Conservation (phyloP, 1,284 basidiomycete genomes). For the Cutaneotrichosporon cutaneum region DNA sequence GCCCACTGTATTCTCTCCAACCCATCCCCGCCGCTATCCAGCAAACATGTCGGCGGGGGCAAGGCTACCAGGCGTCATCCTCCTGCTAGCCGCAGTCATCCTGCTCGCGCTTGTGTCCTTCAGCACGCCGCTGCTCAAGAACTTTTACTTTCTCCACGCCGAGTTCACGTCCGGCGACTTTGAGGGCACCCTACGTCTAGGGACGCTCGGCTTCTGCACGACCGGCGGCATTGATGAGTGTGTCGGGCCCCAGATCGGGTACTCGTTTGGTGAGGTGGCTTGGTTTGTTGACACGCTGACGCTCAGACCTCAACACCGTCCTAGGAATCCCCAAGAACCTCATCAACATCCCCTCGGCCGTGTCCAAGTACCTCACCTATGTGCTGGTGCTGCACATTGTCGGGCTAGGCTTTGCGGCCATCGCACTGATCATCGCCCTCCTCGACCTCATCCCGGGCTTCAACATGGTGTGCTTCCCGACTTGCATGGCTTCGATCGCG, state of each 20-base stretch:
- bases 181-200: conserved; percentile 69
- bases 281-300: conserved; percentile 10
- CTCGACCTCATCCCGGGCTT: conserved; percentile 81
- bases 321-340: conserved; percentile 62
- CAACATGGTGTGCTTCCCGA: conserved; percentile 78
- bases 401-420: conserved; percentile 68
- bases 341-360: conserved; percentile 63
- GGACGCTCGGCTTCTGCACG: conserved; percentile 79
- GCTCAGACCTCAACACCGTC: conserved; percentile 71
- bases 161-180: conserved; percentile 58
- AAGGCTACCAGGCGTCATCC: conserved; percentile 78
- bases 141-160: conserved; percentile 78
- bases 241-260: conserved; percentile 73
- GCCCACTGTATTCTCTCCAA: not conserved
- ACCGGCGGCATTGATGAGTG: conserved; percentile 60
- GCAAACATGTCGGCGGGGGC: conserved; percentile 56
- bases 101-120: conserved; percentile 79
- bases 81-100: conserved; percentile 69
- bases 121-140: conserved; percentile 79
- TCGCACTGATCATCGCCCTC: conserved; percentile 71
- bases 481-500: conserved; percentile 71
- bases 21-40: not conserved
- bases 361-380: conserved; percentile 85
- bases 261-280: conserved; percentile 66
- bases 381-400: conserved; percentile 82